Base-by-base conservation (phyloP, 768 basidiomycete species). In the Tephrocybe sp. region DNA sequence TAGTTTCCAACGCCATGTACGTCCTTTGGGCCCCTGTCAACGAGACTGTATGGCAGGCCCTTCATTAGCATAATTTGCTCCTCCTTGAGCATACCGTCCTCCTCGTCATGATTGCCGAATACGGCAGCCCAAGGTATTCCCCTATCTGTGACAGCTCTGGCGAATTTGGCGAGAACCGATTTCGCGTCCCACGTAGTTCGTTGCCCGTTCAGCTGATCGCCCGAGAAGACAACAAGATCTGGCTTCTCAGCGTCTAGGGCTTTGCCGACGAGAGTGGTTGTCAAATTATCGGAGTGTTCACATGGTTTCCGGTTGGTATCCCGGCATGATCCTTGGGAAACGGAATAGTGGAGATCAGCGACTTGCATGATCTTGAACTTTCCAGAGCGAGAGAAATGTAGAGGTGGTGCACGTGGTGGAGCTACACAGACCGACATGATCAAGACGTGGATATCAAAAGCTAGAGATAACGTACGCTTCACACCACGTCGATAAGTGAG, bases 121-220 rank as follows among this genome's bases (percentile, higher is more conserved):
- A 98, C 79, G 0, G 85, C 87, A 3, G 92, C 83, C 95, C 95
- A 99, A 0, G 95, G 89, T 30, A 96, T 87, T 18, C 77, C 68
- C 39, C 84, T 79, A 11, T 85, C 81, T 12, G 86, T 87, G 5
- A 89, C 90, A 0, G 84, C 82, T 25, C 73, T 74, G 0, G 92
- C 84, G 60, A 95, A 95, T 68, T 98, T 98, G 12, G 94, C 87
- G 6, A 98, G 70, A 3, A 96, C 87, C 3, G 87, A 89, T 59
- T 85, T 83, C 1, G 91, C 76, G 54, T 97, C 93, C 89, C 94
- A 98, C 0, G 87, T 83, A 0, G 90, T 89, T 8, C 80, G 79
- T 66, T 98, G 94, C 0, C 94, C 95, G 56, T 96, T 97, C 21
- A 97, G 77, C 66, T 95, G 92, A 66, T 98, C 96, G 0, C 96